Percentiles rank a stretch among this genome's conserved stretches.
These are phyloP conservation scores for Dittrichia graveolens DNA, from an alignment of 129 eudicot species.

Conservation along the genomic window DNA sequence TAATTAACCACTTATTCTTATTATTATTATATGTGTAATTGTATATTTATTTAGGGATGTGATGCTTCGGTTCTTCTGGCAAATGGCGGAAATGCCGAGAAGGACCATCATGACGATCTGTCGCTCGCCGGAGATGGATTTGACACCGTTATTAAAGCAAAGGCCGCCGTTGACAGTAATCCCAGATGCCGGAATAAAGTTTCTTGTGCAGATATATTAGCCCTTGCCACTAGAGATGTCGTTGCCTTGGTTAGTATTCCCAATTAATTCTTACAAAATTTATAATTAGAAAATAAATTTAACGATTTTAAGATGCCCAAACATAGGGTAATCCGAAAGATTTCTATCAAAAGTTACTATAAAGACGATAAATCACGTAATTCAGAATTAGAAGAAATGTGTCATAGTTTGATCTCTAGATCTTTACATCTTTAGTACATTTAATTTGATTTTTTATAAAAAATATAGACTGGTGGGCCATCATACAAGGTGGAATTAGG, in stretches of 20 bases:
- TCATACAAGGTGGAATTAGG: constrained; percentile 64
- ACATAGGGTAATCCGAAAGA: too few relatives aligned
- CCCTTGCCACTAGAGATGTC: constrained; percentile 86
- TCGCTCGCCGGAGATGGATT: constrained; percentile 89
- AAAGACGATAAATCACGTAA: too few relatives aligned
- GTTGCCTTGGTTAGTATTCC: constrained; percentile 55
- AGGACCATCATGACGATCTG: constrained; percentile 61
- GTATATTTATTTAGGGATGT: constrained; percentile 52
- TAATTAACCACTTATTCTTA: neutral
- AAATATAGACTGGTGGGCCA: constrained; percentile 75
- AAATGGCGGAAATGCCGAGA: constrained; percentile 52
- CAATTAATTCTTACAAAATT: too few relatives aligned
- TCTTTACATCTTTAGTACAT: too few relatives aligned
- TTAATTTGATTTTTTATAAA: neutral
- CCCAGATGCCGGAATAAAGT: constrained; percentile 62
- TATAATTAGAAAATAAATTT: too few relatives aligned
- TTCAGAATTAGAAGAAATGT: too few relatives aligned
- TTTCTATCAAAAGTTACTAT: too few relatives aligned
- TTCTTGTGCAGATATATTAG: constrained; percentile 81
- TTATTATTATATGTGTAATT: neutral
- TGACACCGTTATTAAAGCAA: constrained; percentile 69
- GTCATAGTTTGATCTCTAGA: too few relatives aligned
- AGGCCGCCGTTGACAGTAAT: constrained; percentile 67
- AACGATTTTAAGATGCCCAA: too few relatives aligned
- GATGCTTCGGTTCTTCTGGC: constrained; percentile 72